Conservation (phyloP, 441 rosid genomes). For the Gossypium laxum region DNA sequence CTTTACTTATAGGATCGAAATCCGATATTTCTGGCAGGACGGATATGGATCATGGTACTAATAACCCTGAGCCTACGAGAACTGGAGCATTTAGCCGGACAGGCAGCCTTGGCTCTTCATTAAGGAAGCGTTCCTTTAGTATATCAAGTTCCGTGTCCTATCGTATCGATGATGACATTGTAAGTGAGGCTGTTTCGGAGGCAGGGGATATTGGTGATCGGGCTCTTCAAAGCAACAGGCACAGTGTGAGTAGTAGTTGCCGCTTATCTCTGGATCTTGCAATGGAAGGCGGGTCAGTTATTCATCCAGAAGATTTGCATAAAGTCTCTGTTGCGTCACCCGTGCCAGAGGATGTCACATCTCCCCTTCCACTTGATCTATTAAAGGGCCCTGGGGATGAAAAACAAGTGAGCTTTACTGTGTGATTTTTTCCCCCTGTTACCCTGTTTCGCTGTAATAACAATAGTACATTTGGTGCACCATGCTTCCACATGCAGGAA, state of each 20-base stretch:
- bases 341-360: slow-evolving; percentile 32
- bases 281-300: slow-evolving; percentile 31
- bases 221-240: slow-evolving; percentile 44
- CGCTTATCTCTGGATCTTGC: slow-evolving; percentile 34
- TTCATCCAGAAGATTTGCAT: slow-evolving; percentile 25
- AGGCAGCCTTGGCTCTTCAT: slow-evolving; percentile 41
- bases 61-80: slow-evolving; percentile 17
- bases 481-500: slow-evolving; percentile 25
- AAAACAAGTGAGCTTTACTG: slow-evolving; percentile 24
- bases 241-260: slow-evolving; percentile 35
- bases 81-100: slow-evolving; percentile 32
- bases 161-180: slow-evolving; percentile 34
- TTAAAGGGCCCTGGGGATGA: slow-evolving; percentile 25
- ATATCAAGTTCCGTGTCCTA: slow-evolving; percentile 26
- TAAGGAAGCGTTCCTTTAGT: slow-evolving; percentile 34
- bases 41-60: slow-evolving; percentile 39
- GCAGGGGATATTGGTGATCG: slow-evolving; percentile 87
- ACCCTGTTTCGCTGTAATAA: background rate
- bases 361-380: slow-evolving; percentile 42
- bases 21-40: slow-evolving; percentile 16
- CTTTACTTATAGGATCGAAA: background rate
- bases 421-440: background rate
- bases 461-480: background rate
- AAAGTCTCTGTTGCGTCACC: slow-evolving; percentile 24
- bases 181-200: slow-evolving; percentile 61